Percentiles rank a stretch among this genome's conserved stretches.
Evolutionary conservation across 2,329 filamentous ascomycete species (phyloP).

Genomic region (Fusarium anthophilum): DNA sequence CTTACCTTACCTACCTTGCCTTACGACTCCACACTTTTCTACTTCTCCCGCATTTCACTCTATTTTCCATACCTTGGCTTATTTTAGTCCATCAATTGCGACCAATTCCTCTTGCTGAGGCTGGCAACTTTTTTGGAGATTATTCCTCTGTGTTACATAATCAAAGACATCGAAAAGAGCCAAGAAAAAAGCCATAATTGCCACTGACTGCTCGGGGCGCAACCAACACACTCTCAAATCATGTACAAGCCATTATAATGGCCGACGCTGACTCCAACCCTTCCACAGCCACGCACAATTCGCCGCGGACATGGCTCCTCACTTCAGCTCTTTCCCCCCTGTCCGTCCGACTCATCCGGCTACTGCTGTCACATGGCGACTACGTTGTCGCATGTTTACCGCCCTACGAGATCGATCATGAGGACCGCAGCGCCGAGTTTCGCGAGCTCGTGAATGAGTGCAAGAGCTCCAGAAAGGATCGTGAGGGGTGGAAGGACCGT

Average conservation of each 20-base stretch:
- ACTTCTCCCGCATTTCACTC: slow-evolving; percentile 24
- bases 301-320: slow-evolving; percentile 91
- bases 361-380: slow-evolving; percentile 90
- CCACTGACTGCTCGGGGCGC: slow-evolving; percentile 4
- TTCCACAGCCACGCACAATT: slow-evolving; percentile 69
- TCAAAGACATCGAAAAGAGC: slow-evolving; percentile 22
- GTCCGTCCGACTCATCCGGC: slow-evolving; percentile 81
- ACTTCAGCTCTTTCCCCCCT: slow-evolving; percentile 88
- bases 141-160: slow-evolving; percentile 8
- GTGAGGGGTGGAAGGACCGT: slow-evolving; percentile 83
- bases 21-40: slow-evolving; percentile 30
- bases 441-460: slow-evolving; percentile 79
- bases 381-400: slow-evolving; percentile 87
- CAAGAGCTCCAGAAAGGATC: slow-evolving; percentile 68
- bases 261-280: slow-evolving; percentile 47
- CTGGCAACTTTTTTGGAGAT: not conserved
- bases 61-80: slow-evolving; percentile 8
- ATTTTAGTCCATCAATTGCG: not conserved
- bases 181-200: slow-evolving; percentile 6
- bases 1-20: slow-evolving; percentile 11
- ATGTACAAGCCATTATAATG: slow-evolving; percentile 43
- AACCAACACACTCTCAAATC: slow-evolving; percentile 25
- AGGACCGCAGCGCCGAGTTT: slow-evolving; percentile 80
- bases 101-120: slow-evolving; percentile 3
- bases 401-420: slow-evolving; percentile 80